A percentile compares a stretch with the other conserved stretches of the same genome.
These are phyloP conservation scores for Sonneratia alba DNA, from an alignment of 345 rosid genomes.

Conservation along the genomic window DNA sequence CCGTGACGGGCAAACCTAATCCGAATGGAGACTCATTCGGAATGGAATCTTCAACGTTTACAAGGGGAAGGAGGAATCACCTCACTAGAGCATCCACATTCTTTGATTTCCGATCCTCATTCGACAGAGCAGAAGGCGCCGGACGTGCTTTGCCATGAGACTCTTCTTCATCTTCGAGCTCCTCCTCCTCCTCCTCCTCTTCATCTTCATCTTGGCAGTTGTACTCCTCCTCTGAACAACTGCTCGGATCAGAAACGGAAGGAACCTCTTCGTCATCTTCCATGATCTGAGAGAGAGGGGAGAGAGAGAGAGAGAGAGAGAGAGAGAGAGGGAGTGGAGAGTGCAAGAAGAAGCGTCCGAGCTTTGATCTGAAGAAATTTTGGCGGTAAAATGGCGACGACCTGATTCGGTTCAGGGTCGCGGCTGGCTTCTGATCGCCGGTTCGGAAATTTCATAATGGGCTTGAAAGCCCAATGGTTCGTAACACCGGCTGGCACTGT, in stretches of 20 bases:
- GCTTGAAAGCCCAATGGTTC: neutral
- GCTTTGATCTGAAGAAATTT: neutral
- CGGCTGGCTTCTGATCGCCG: neutral
- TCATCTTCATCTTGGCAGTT: slow-evolving; percentile 9
- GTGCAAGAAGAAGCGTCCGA: neutral
- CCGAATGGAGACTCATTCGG: neutral
- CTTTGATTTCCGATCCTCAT: slow-evolving; percentile 65
- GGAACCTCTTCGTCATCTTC: slow-evolving; percentile 27
- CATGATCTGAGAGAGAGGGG: neutral
- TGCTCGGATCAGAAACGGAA: slow-evolving; percentile 36
- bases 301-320: neutral
- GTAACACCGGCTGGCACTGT: neutral
- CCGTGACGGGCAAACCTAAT: neutral
- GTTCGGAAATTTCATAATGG: neutral
- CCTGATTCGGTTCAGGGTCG: neutral
- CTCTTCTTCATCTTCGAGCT: slow-evolving; percentile 14
- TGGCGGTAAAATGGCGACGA: slow-evolving; percentile 8
- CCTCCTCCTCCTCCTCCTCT: slow-evolving; percentile 18
- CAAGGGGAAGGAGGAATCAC: slow-evolving; percentile 15
- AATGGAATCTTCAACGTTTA: neutral
- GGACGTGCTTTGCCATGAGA: slow-evolving; percentile 10
- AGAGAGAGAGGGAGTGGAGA: neutral
- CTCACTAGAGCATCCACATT: slow-evolving; percentile 87
- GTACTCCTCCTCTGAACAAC: slow-evolving; percentile 39
- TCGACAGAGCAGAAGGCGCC: slow-evolving; percentile 28